phyloP scores from a whole-genome alignment of 1,284 basidiomycete genomes.

The Ceratobasidium sp. region DNA sequence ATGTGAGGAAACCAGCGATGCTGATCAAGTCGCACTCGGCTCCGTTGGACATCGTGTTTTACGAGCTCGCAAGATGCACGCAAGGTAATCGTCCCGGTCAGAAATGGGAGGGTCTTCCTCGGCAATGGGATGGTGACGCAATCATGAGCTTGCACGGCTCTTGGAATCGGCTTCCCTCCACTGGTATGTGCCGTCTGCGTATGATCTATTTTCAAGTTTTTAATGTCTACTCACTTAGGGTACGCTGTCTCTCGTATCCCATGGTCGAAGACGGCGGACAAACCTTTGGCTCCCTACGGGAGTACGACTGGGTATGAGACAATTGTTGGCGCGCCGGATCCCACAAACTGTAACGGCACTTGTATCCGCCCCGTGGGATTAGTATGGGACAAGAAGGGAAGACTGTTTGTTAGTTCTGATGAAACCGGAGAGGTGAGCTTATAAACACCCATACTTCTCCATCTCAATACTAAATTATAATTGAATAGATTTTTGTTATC shows the following conservation, averaged over 20 bases:
- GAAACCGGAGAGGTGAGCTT: slow-evolving; percentile 19
- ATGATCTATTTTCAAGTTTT: not conserved
- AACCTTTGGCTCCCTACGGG: not conserved
- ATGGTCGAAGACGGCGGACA: not conserved
- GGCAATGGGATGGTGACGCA: slow-evolving; percentile 35
- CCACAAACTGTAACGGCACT: not conserved
- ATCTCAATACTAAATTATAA: not conserved
- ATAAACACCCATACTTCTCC: not conserved
- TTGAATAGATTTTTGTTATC: not conserved
- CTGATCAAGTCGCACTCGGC: slow-evolving; percentile 8
- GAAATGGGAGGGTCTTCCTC: too few relatives aligned
- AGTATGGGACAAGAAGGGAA: slow-evolving; percentile 14
- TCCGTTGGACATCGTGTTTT: slow-evolving; percentile 23
- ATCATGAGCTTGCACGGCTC: slow-evolving; percentile 32
- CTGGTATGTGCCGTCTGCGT: slow-evolving; percentile 18
- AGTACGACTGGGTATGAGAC: slow-evolving; percentile 4
- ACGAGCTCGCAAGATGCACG: not conserved
- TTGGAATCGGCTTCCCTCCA: slow-evolving; percentile 31
- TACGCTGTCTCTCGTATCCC: not conserved
- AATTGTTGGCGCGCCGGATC: not conserved
- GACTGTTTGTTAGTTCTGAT: slow-evolving; percentile 13
- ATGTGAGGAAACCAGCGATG: not conserved
- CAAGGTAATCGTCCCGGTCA: not conserved
- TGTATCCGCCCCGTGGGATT: slow-evolving; percentile 33
- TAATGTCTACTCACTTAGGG: not conserved